phyloP scores from a whole-genome alignment of 305 asterid species.

The Fraxinus xanthoxyloides region DNA sequence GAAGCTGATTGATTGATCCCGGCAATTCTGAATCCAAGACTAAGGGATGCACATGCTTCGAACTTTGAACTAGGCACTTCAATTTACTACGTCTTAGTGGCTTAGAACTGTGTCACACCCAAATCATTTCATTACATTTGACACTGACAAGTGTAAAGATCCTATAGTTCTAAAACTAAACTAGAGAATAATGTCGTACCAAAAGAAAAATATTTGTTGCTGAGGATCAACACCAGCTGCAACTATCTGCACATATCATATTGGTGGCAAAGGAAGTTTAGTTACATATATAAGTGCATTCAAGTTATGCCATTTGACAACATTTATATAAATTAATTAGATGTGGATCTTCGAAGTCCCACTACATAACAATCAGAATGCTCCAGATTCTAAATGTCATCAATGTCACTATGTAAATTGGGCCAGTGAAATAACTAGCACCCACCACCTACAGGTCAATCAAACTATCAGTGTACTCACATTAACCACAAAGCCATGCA shows the following conservation, averaged over 20 bases:
- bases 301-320: conserved; percentile 17
- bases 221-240: conserved; percentile 91
- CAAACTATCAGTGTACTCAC: background rate
- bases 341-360: background rate
- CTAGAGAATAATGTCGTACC: conserved; percentile 45
- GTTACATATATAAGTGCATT: conserved; percentile 8
- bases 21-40: conserved; percentile 62
- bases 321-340: conserved; percentile 7
- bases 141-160: conserved; percentile 16
- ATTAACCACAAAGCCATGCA: background rate
- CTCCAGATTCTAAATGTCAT: conserved; percentile 11
- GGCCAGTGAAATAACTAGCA: background rate
- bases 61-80: conserved; percentile 45
- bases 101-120: conserved; percentile 62
- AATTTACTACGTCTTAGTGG: conserved; percentile 56
- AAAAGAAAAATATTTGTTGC: conserved; percentile 77
- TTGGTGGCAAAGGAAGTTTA: conserved; percentile 11
- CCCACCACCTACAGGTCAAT: background rate
- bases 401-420: background rate
- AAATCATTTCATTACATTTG: conserved; percentile 30
- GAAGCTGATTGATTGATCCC: conserved; percentile 45
- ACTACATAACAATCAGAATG: background rate
- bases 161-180: conserved; percentile 20
- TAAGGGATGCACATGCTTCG: conserved; percentile 76
- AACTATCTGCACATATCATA: conserved; percentile 55